Evolutionary conservation across 768 basidiomycete genomes (phyloP).

Genomic region (Auriscalpium vulgare): DNA sequence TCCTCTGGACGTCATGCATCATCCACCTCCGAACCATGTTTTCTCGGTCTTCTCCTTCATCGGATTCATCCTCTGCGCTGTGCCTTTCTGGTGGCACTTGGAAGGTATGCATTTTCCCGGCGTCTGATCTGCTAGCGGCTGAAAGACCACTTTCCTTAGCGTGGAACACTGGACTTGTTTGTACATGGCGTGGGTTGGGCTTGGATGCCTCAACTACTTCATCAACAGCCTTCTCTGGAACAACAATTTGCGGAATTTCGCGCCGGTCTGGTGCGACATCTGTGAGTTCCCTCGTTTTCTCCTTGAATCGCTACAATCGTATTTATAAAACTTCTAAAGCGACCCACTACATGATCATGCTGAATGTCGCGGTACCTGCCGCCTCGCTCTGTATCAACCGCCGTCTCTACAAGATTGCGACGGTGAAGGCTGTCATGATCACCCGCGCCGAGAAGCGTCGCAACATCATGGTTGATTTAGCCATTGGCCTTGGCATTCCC

Average conservation of each 20-base stretch:
- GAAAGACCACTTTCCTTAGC: conserved; percentile 24
- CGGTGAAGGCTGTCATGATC: conserved; percentile 23
- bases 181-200: conserved; percentile 61
- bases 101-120: conserved; percentile 25
- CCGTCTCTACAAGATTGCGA: conserved; percentile 38
- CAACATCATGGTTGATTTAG: conserved; percentile 22
- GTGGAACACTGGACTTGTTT: conserved; percentile 65
- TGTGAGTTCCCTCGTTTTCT: conserved; percentile 27
- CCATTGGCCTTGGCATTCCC: conserved; percentile 20
- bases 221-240: conserved; percentile 70
- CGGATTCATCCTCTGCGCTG: conserved; percentile 36
- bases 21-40: conserved; percentile 9
- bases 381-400: conserved; percentile 40
- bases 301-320: no score
- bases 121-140: no score
- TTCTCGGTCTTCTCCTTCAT: conserved; percentile 35
- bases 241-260: conserved; percentile 38
- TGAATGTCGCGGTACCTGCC: conserved; percentile 30
- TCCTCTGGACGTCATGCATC: background rate
- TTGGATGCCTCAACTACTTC: conserved; percentile 49
- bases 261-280: conserved; percentile 50
- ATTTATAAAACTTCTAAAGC: conserved; percentile 19
- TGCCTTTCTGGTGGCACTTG: conserved; percentile 52
- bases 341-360: conserved; percentile 27
- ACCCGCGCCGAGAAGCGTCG: conserved; percentile 24